A percentile compares a stretch with the other conserved stretches of the same genome.
These are phyloP conservation scores for Hemisphaericaspora xylanilytica DNA, from an alignment of 1,139 yeast species.

Conservation along the genomic window DNA sequence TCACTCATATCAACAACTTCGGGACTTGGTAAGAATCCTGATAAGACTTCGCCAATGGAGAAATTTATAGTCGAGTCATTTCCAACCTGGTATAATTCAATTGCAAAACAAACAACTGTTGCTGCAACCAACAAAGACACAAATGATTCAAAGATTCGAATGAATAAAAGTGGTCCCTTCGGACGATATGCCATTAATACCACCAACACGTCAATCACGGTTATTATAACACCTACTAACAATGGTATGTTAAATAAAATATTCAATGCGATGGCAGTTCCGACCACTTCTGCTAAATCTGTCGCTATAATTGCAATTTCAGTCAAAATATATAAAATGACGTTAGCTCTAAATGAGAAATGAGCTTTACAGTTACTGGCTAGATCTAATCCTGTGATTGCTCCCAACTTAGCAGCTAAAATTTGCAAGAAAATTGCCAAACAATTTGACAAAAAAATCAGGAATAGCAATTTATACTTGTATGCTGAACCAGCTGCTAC, in stretches of 20 bases:
- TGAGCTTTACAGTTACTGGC: conserved; percentile 85
- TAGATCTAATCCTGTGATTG: conserved; percentile 85
- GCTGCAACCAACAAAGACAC: conserved; percentile 75
- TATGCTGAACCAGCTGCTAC: conserved; percentile 92
- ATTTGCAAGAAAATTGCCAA: conserved; percentile 86
- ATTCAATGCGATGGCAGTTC: conserved; percentile 86
- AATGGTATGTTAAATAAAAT: conserved; percentile 78
- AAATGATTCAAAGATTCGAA: conserved; percentile 78
- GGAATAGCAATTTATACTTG: conserved; percentile 77
- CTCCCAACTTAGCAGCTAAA: conserved; percentile 80
- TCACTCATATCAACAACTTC: conserved; percentile 62
- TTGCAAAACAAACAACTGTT: conserved; percentile 80
- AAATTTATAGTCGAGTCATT: conserved; percentile 50
- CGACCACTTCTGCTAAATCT: conserved; percentile 91
- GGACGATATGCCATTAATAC: conserved; percentile 89
- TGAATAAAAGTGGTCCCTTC: conserved; percentile 74
- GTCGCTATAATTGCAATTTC: conserved; percentile 91
- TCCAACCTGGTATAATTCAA: conserved; percentile 72
- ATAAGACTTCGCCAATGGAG: conserved; percentile 51
- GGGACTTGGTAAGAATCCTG: conserved; percentile 78
- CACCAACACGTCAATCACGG: conserved; percentile 79
- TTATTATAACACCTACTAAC: conserved; percentile 72
- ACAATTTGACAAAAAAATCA: conserved; percentile 75
- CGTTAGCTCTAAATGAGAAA: conserved; percentile 59
- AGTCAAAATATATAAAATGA: conserved; percentile 67